Percentiles rank a stretch among this genome's conserved stretches.
Evolutionary conservation across 1,139 yeast species (phyloP).

Genomic region (Lizanozyma gosingica): DNA sequence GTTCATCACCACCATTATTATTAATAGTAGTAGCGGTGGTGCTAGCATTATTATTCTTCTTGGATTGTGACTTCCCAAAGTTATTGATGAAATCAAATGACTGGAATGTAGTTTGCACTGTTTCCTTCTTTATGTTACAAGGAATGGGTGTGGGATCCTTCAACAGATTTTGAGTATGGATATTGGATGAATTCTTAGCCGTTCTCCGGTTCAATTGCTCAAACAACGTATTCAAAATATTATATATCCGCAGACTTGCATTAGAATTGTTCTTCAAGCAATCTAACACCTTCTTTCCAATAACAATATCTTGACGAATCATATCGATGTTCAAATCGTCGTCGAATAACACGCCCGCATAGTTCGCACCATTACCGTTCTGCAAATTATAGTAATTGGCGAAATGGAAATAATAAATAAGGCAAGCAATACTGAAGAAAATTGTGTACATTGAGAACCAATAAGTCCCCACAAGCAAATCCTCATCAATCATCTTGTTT

Average conservation of each 20-base stretch:
- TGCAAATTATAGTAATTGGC: constrained; percentile 27
- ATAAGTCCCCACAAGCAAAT: constrained; percentile 76
- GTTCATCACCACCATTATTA: neutral
- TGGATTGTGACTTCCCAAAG: constrained; percentile 8
- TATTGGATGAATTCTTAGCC: constrained; percentile 28
- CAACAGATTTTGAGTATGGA: constrained; percentile 5
- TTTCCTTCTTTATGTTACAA: constrained; percentile 7
- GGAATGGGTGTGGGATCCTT: constrained; percentile 4
- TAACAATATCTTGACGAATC: constrained; percentile 67
- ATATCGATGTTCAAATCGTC: constrained; percentile 59
- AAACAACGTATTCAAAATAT: constrained; percentile 68
- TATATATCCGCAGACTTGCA: constrained; percentile 75
- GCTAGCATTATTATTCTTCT: neutral
- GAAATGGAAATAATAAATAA: constrained; percentile 79
- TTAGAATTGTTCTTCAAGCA: constrained; percentile 63
- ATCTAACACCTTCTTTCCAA: constrained; percentile 69
- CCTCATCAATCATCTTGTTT: constrained; percentile 68
- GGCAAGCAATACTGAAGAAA: constrained; percentile 85
- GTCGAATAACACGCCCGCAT: constrained; percentile 42
- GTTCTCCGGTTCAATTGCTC: constrained; percentile 71
- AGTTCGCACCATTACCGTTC: constrained; percentile 25
- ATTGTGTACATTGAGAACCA: constrained; percentile 91
- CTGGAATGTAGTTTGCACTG: constrained; percentile 21
- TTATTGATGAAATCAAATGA: constrained; percentile 29
- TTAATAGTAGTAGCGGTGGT: too few relatives aligned